Evolutionary conservation across 148 eudicot genomes (phyloP).

Genomic region (Cornus controversa): DNA sequence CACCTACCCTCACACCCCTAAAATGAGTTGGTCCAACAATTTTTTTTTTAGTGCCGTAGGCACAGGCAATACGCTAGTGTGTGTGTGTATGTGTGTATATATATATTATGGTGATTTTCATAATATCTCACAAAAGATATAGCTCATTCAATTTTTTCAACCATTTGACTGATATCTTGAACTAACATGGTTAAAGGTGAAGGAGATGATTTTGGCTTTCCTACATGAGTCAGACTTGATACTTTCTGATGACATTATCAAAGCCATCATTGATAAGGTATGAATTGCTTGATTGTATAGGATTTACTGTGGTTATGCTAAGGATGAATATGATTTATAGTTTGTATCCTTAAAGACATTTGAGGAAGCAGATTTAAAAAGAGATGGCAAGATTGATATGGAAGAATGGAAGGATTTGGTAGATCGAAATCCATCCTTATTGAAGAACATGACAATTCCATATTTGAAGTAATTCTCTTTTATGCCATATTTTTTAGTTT

Average conservation of each 20-base stretch:
- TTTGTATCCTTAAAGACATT: constrained; percentile 23
- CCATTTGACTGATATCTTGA: background rate
- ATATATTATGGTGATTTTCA: too few relatives aligned
- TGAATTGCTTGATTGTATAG: background rate
- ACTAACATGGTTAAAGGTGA: constrained; percentile 21
- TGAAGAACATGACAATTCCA: constrained; percentile 52
- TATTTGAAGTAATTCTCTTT: constrained; percentile 27
- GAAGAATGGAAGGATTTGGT: constrained; percentile 44
- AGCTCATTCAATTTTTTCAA: too few relatives aligned
- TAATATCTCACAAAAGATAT: too few relatives aligned
- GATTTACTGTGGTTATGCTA: background rate
- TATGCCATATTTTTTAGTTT: background rate
- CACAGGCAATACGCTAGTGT: too few relatives aligned
- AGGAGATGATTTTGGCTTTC: constrained; percentile 30
- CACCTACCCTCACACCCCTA: too few relatives aligned
- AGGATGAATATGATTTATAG: background rate
- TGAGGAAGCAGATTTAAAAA: constrained; percentile 35
- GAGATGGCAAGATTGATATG: constrained; percentile 44
- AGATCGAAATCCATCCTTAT: constrained; percentile 22
- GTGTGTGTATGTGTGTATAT: too few relatives aligned
- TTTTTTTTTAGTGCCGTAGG: too few relatives aligned
- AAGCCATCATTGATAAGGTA: constrained; percentile 33
- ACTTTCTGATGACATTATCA: constrained; percentile 30
- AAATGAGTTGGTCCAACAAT: too few relatives aligned
- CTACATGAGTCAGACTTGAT: constrained; percentile 28